Base-by-base conservation (phyloP, 1,139 yeast genomes). In the Debaryomycetaceae sp. region DNA sequence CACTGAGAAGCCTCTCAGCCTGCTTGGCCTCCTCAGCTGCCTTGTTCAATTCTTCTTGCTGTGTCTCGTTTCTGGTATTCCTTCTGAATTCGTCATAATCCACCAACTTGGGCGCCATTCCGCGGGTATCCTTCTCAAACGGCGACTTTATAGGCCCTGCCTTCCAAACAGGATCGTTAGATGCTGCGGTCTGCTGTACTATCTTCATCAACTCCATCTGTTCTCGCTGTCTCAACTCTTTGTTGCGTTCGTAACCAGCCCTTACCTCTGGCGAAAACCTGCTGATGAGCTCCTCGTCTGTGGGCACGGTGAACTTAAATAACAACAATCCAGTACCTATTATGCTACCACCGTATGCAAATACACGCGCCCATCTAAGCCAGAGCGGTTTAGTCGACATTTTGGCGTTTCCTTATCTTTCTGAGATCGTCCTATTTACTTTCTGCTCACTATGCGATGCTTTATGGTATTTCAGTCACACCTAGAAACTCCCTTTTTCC, bases 221-320 rank as follows among this genome's bases (percentile, higher is more conserved):
- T 59, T 86, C 91, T 51, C 73, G 68, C 55, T 78, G 74, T 59
- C 94, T 71, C 42, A 83, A 59, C 6, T 67, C 81, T 50, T 73
- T 74, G 55, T 84, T 84, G 41, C 72, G 68, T 54, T 86, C 92
- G 56, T 87, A 87, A 44, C 85, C 83, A 11, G 81, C 82, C 47
- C 89, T 71, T 37, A 88, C 67, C 55, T 89, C 96, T 0, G 97
- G 97, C 4, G 96, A 86, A 50, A 89, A 75, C 38, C 75, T 63
- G 15, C 81, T 78, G 34, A 89, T 75, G 40, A 89, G 63, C 55
- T 89, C 77, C 51, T 88, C 96, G 51, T 87, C 95, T 0, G 92
- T 76, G 1, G 96, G 96, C 0, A 88, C 83, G 3, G 91, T 79
- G 57, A 78, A 85, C 46, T 79, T 82, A 63, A 65, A 84, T 18